Base-by-base conservation (phyloP, 2,329 filamentous ascomycete species). In the Diatrype stigma region DNA sequence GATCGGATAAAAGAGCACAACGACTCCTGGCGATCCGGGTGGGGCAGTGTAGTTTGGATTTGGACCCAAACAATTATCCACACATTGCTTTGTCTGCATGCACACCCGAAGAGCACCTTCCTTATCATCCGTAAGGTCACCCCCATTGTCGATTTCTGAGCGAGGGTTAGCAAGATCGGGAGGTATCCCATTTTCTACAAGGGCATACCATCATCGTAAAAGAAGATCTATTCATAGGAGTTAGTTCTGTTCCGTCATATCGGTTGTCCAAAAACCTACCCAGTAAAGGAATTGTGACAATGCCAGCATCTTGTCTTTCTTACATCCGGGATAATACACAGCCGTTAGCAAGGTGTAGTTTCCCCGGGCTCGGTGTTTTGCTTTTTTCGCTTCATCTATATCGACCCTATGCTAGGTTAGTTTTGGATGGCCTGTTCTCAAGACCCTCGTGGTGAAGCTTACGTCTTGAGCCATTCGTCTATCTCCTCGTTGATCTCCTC, bases 1-100 rank as follows among this genome's bases (percentile, higher is more conserved):
- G 48, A 66, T 64, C 14, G 57, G 60, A 46, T 66, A 65, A 4
- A 66, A 47, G 56, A 66, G 62, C 46, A 57, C 57, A 1, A 66
- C 58, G 1, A 59, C 60, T n/a, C 59, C 60, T 22, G 56, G 50
- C 0, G 46, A 48, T 12, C 54, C 56, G 6, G 48, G 23, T 37
- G 61, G 62, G 0, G 63, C 52, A 2, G 50, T 56, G 37, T 55
- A 64, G 48, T 57, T 55, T 5, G 61, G 58, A 32, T 58, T 53
- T 4, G 56, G 56, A 1, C 59, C 57, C 16, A 66, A 52, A 32
- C 61, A 65, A 26, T 62, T 60, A 26, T 63, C 60, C 14, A 66
- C 55, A 35, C 61, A 63, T 42, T 52, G 49, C 6, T 60, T 60
- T 4, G 60, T 61, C 52, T 61, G 56, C 42, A 59, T 44, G 26